Percentiles rank a stretch among this genome's conserved stretches.
These are phyloP conservation scores for Dothideomycetes sp. DNA, from an alignment of 2,329 filamentous ascomycete genomes.

Conservation along the genomic window DNA sequence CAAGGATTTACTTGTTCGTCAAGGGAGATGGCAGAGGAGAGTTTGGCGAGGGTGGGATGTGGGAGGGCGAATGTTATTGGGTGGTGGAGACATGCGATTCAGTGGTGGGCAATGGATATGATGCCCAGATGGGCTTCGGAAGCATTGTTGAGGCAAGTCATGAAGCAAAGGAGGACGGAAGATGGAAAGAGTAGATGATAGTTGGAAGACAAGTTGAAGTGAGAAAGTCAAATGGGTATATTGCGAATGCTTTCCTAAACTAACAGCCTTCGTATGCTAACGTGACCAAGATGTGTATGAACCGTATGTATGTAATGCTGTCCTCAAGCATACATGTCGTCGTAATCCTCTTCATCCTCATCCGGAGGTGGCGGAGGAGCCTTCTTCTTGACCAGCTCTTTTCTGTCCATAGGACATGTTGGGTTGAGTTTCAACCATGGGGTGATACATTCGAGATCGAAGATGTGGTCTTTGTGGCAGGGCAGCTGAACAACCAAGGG, in stretches of 20 bases:
- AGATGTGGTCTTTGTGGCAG: slow-evolving; percentile 52
- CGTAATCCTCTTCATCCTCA: slow-evolving; percentile 43
- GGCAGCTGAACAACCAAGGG: slow-evolving; percentile 55
- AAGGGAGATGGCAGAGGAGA: slow-evolving; percentile 16
- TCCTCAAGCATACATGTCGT: slow-evolving; percentile 40
- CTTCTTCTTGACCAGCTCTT: slow-evolving; percentile 49
- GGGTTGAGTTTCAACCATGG: slow-evolving; percentile 57
- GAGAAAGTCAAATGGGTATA: no score
- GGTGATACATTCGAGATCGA: slow-evolving; percentile 56
- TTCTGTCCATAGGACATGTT: slow-evolving; percentile 54
- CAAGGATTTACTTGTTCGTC: slow-evolving; percentile 18
- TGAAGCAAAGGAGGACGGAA: slow-evolving; percentile 13
- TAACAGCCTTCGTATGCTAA: no score
- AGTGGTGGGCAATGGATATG: slow-evolving; percentile 16
- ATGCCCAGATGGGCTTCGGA: slow-evolving; percentile 16
- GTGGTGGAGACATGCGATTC: slow-evolving; percentile 21
- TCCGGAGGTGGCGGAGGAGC: slow-evolving; percentile 29
- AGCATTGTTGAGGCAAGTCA: slow-evolving; percentile 11
- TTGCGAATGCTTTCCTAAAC: no score
- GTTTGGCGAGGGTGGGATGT: slow-evolving; percentile 20
- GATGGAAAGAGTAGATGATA: no score
- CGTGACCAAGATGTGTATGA: not conserved
- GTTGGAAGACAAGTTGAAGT: no score
- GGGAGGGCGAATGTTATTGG: slow-evolving; percentile 17
- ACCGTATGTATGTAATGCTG: no score